Evolutionary conservation across 1,284 basidiomycete species (phyloP).

Genomic region (Puccinia hordei): DNA sequence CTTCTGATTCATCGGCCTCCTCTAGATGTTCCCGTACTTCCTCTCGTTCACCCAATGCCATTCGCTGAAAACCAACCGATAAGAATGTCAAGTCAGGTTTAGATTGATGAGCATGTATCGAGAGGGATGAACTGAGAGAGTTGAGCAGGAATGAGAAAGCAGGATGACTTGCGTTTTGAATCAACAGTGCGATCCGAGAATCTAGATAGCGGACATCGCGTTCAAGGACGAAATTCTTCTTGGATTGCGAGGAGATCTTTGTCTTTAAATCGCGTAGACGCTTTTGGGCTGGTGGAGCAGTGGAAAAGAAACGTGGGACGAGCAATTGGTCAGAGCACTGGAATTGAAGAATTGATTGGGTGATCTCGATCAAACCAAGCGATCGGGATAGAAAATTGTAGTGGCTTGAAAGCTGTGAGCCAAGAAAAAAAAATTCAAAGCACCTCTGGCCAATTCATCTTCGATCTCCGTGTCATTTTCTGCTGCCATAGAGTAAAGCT

Average conservation of each 20-base stretch:
- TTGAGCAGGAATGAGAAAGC: not conserved
- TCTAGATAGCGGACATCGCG: slow-evolving; percentile 98
- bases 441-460: slow-evolving; percentile 91
- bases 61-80: slow-evolving; percentile 53
- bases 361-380: not conserved
- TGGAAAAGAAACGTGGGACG: not conserved
- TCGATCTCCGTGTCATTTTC: slow-evolving; percentile 98
- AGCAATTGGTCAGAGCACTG: not conserved
- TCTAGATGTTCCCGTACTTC: slow-evolving; percentile 92
- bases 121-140: not conserved
- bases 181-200: slow-evolving; percentile 92
- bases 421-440: not conserved
- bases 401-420: no score
- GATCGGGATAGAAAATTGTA: not conserved
- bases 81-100: slow-evolving; percentile 65
- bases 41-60: slow-evolving; percentile 63
- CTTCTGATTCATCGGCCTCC: slow-evolving; percentile 85
- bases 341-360: not conserved
- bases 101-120: slow-evolving; percentile 20
- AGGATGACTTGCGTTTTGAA: slow-evolving; percentile 77
- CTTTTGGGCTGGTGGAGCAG: slow-evolving; percentile 74
- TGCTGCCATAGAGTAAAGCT: slow-evolving; percentile 94
- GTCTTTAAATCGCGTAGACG: slow-evolving; percentile 90
- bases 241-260: slow-evolving; percentile 96
- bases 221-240: slow-evolving; percentile 99